A percentile compares a stretch with the other conserved stretches of the same genome.
Conservation (phyloP, 129 eudicot genomes). For the Centella asiatica region DNA sequence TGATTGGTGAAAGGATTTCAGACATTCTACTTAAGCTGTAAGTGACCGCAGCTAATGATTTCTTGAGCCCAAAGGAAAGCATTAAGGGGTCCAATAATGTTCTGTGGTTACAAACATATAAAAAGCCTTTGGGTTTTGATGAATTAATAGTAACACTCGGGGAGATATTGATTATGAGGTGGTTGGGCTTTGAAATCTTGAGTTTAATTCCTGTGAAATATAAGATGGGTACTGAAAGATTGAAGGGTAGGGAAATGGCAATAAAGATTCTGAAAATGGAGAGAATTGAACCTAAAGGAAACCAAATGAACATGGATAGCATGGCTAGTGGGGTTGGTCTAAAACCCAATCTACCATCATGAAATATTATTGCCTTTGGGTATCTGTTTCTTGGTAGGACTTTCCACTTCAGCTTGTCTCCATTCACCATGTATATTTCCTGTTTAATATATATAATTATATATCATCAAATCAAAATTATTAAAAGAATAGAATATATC, state of each 20-base stretch:
- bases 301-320: slow-evolving; percentile 48
- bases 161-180: neutral
- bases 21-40: slow-evolving; percentile 59
- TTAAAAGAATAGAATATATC: too few species aligned
- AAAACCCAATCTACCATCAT: slow-evolving; percentile 59
- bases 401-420: slow-evolving; percentile 41
- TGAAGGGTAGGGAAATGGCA: slow-evolving; percentile 34
- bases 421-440: slow-evolving; percentile 48
- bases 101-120: slow-evolving; percentile 54
- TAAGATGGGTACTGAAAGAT: slow-evolving; percentile 30
- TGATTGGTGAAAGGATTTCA: slow-evolving; percentile 53
- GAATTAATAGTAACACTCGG: too few species aligned
- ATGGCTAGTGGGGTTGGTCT: slow-evolving; percentile 36
- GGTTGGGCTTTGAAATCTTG: neutral
- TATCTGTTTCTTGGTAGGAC: slow-evolving; percentile 43
- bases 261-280: slow-evolving; percentile 28
- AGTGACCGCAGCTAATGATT: slow-evolving; percentile 45
- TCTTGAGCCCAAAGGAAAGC: slow-evolving; percentile 35
- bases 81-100: slow-evolving; percentile 50
- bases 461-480: too few species aligned
- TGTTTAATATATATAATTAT: too few species aligned
- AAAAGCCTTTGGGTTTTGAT: slow-evolving; percentile 15
- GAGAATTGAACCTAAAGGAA: slow-evolving; percentile 46
- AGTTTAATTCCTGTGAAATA: slow-evolving; percentile 32
- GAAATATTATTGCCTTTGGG: slow-evolving; percentile 54